These are phyloP conservation scores for Mrakia blollopis DNA, from an alignment of 768 basidiomycete species.

Conservation along the genomic window DNA sequence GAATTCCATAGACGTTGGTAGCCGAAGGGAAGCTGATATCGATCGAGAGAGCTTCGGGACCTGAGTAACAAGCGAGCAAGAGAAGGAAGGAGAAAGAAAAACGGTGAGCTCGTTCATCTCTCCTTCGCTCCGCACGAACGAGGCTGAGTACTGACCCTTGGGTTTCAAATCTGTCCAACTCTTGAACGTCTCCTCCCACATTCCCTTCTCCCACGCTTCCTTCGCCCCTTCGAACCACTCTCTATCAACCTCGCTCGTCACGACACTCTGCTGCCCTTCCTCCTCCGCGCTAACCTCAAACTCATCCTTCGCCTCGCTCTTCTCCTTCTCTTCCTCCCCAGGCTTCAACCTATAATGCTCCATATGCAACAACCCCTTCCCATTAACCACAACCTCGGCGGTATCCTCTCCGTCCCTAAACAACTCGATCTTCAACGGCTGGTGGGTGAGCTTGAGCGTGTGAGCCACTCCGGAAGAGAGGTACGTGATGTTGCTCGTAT, in stretches of 20 bases:
- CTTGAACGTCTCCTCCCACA: slow-evolving; percentile 83
- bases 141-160: slow-evolving; percentile 60
- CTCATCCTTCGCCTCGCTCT: slow-evolving; percentile 39
- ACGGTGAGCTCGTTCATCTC: slow-evolving; percentile 8
- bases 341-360: slow-evolving; percentile 78
- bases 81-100: background rate
- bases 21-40: slow-evolving; percentile 92
- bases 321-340: slow-evolving; percentile 44
- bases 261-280: slow-evolving; percentile 50
- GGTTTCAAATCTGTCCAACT: slow-evolving; percentile 91
- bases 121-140: background rate
- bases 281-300: slow-evolving; percentile 45
- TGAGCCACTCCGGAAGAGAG: slow-evolving; percentile 53
- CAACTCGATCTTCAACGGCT: slow-evolving; percentile 70
- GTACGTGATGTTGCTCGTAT: slow-evolving; percentile 58
- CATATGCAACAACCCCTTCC: slow-evolving; percentile 87
- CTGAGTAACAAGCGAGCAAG: slow-evolving; percentile 46
- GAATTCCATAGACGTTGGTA: slow-evolving; percentile 88
- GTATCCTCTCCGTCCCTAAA: slow-evolving; percentile 57
- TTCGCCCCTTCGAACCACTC: slow-evolving; percentile 77
- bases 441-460: slow-evolving; percentile 55
- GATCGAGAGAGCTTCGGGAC: slow-evolving; percentile 86
- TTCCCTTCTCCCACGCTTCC: slow-evolving; percentile 64
- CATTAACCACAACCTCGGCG: slow-evolving; percentile 84
- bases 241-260: slow-evolving; percentile 41